Evolutionary conservation across 2,329 filamentous ascomycete genomes (phyloP), one percentile per base, ranked within the genome.

Genomic region (Cryphonectria japonica): DNA sequence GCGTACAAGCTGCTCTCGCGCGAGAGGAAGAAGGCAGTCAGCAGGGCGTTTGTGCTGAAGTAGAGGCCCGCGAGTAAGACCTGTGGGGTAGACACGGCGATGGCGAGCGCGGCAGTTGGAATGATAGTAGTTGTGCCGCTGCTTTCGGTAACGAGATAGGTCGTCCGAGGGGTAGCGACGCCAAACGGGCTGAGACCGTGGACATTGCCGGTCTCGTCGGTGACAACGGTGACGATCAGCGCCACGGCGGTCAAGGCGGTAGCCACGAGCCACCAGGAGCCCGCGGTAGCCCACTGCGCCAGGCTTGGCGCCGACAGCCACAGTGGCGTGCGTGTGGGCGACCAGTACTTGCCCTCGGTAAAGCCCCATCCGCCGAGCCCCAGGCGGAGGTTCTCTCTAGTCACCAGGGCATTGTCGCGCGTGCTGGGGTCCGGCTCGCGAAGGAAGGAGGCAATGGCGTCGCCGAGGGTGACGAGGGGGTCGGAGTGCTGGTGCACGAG

Each of bases 391-490:
- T 87, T 85, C 22, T 75, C 69, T 73, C 86, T 86, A 69, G 81
- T 82, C 64, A 87, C 76, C 19, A 87, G 80, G 70, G 83, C 87
- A 7, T 80, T 79, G 26, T 80, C 81, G 39, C 78, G 78, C 0
- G 85, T 86, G 1, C 79, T 80, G 1, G 77, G 76, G 74, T 87
- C 85, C 0, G 85, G 82, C 1, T 81, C 79, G 16, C 78, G 77
- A 62, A 87, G 81, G 69, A 87, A 87, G 1, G 85, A 87, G 6
- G 81, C 75, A n/a, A 87, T 78, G 39, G 84, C 83, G 72, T 87
- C 86, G 43, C 85, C 85, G 3, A 87, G 79, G 0, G 85, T 87
- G 22, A 83, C 82, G 5, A 87, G 80, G 0, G 84, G 85, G 22
- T 78, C 76, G 73, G 84, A 83, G 26, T 76, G 77, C 43, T 73